Base-by-base conservation (phyloP, 345 rosid genomes). In the Aquilaria sinensis region DNA sequence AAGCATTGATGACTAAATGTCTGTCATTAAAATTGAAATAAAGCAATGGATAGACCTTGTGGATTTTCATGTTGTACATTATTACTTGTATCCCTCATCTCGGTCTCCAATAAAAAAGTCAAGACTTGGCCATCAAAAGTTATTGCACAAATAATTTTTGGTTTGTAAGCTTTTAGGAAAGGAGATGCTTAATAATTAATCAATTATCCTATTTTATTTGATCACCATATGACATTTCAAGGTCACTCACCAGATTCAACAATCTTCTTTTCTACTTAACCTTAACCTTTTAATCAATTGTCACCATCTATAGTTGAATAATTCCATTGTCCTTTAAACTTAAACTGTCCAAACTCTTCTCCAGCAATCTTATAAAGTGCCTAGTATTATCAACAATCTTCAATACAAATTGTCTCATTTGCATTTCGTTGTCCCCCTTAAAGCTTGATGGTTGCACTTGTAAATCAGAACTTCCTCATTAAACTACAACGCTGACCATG, bases 321-420 rank as follows among this genome's bases (percentile, higher is more conserved):
- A 11, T 53, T 70, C 16, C 72, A 61, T 70, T 70, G 48, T 77
- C 80, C 31, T 78, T 80, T 72, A 93, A 75, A 72, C 78, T 73
- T 67, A 90, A 52, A 12, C 72, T 77, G 59, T 63, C 79, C 86
- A 86, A 72, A 62, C 60, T 69, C 70, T 85, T 85, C 78, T 81
- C 95, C 54, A 94, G 47, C 70, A 94, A 46, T 63, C 83, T 86
- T 51, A 76, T 78, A 2, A 96, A 85, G 32, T 78, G 78, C 80
- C 99, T 82, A 2, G 95, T 88, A 67, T 85, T 75, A 58, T 79
- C 80, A 29, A 48, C 23, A 23, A 23, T 23, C 23, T 23, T 23
- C 23, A 23, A 23, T 23, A 23, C 23, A 23, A 23, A 23, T 23
- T 23, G 23, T 23, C 23, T 23, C 23, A 23, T 23, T 23, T 23